Percentiles rank a stretch among this genome's conserved stretches.
Conservation (phyloP, 176 grass and related monocot species). For the Chloris gayana region DNA sequence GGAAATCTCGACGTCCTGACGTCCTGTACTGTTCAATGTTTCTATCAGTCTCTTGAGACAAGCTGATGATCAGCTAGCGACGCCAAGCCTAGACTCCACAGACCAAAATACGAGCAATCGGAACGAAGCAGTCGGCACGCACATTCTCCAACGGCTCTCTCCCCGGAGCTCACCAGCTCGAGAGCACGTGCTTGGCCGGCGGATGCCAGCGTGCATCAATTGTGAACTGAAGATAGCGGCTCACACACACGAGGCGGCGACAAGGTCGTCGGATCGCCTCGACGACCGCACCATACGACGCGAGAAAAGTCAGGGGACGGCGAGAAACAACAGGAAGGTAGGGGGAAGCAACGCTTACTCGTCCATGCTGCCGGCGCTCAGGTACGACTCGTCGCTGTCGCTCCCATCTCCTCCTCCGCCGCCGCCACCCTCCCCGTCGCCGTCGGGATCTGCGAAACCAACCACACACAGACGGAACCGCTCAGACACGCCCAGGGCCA, state of each 20-base stretch:
- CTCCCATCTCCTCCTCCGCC: conserved; percentile 17
- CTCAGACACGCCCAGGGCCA: conserved; percentile 24
- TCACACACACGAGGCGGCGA: not conserved
- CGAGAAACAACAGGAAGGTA: not conserved
- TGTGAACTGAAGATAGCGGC: not conserved
- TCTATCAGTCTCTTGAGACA: not conserved
- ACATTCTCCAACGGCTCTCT: not conserved
- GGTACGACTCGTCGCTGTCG: conserved; percentile 39
- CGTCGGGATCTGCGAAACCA: conserved; percentile 51
- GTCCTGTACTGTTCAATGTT: conserved; percentile 2
- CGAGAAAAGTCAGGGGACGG: not conserved
- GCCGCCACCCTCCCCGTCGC: not conserved
- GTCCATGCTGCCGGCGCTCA: conserved; percentile 37
- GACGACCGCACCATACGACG: not conserved
- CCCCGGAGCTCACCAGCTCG: conserved; percentile 14
- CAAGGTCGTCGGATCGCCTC: conserved; percentile 33
- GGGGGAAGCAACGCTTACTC: conserved; percentile 33
- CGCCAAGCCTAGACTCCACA: not conserved
- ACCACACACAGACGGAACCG: conserved; percentile 3
- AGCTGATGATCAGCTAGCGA: conserved; percentile 9
- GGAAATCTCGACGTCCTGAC: not conserved
- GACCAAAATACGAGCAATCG: not conserved
- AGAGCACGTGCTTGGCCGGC: conserved; percentile 19
- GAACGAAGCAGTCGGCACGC: conserved; percentile 29
- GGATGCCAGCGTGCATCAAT: not conserved